Percentiles rank a stretch among this genome's conserved stretches.
Conservation (phyloP, 208 protist genomes). For the Crithidia expoeki region DNA sequence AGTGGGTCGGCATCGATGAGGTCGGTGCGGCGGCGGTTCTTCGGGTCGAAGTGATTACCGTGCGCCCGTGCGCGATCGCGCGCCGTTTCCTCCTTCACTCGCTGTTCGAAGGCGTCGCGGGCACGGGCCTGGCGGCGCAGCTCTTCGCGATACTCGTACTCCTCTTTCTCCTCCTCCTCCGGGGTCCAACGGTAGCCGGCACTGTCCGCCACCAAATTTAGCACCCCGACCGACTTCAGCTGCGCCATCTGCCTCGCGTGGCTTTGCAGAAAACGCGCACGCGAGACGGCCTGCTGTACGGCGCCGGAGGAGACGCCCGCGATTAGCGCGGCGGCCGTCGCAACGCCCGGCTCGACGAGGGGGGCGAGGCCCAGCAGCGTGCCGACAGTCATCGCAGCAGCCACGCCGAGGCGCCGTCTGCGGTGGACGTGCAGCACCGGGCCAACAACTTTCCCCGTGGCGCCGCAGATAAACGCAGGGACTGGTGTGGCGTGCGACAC, state of each 20-base stretch:
- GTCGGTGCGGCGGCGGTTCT: constrained; percentile 75
- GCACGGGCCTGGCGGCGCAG: constrained; percentile 71
- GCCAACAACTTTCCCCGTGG: constrained; percentile 84
- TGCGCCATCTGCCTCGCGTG: constrained; percentile 61
- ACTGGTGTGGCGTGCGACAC: constrained; percentile 45
- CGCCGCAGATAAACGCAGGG: constrained; percentile 83
- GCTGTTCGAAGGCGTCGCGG: constrained; percentile 77
- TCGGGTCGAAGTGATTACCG: constrained; percentile 63
- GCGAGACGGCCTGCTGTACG: constrained; percentile 37
- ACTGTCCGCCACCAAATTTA: constrained; percentile 82
- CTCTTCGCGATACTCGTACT: constrained; percentile 92
- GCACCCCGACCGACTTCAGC: constrained; percentile 74
- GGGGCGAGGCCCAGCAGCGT: constrained; percentile 59
- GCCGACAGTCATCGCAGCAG: constrained; percentile 30
- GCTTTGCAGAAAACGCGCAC: constrained; percentile 45
- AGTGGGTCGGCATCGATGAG: constrained; percentile 81
- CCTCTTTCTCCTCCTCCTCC: constrained; percentile 81
- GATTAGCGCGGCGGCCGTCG: constrained; percentile 62
- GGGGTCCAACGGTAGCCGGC: constrained; percentile 83
- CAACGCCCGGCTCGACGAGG: constrained; percentile 63
- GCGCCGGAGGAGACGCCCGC: constrained; percentile 43
- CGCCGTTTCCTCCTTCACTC: constrained; percentile 83
- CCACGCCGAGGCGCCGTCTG: constrained; percentile 26
- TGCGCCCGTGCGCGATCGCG: constrained; percentile 60
- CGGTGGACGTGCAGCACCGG: constrained; percentile 69